phyloP scores from a whole-genome alignment of 2,329 filamentous ascomycete species.

The Claviceps capensis region DNA sequence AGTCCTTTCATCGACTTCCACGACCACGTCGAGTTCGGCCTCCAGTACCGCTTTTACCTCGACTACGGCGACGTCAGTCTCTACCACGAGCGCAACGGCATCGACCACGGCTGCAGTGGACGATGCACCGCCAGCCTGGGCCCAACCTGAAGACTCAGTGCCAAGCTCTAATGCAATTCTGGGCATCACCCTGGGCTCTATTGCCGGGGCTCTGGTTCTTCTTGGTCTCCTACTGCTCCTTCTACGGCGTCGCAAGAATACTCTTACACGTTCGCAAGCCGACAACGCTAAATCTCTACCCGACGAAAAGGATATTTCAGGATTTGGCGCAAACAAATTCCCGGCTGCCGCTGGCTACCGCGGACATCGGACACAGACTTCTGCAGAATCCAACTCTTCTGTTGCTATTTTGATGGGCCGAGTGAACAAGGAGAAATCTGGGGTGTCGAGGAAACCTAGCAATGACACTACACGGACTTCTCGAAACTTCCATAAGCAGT shows the following conservation, averaged over 20 bases:
- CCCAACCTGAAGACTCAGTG: slow-evolving; percentile 11
- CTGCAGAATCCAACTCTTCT: slow-evolving; percentile 45
- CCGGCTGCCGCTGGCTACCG: slow-evolving; percentile 26
- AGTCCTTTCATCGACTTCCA: slow-evolving; percentile 18
- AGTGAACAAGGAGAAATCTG: slow-evolving; percentile 30
- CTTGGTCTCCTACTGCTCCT: slow-evolving; percentile 60
- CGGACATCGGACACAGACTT: slow-evolving; percentile 38
- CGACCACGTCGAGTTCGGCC: slow-evolving; percentile 16
- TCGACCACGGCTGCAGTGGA: slow-evolving; percentile 12
- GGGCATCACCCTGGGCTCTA: slow-evolving; percentile 69
- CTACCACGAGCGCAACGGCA: slow-evolving; percentile 8
- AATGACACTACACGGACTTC: slow-evolving; percentile 37
- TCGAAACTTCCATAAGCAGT: slow-evolving; percentile 43
- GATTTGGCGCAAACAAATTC: slow-evolving; percentile 30
- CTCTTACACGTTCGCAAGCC: slow-evolving; percentile 34
- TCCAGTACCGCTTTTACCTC: slow-evolving; percentile 10
- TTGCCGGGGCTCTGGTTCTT: slow-evolving; percentile 58
- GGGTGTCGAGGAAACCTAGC: slow-evolving; percentile 40
- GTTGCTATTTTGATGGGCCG: slow-evolving; percentile 55
- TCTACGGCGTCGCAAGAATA: slow-evolving; percentile 34
- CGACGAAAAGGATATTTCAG: slow-evolving; percentile 46
- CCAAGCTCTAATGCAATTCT: slow-evolving; percentile 45
- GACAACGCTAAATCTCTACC: slow-evolving; percentile 27
- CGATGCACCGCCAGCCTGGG: neutral
- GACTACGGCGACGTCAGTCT: slow-evolving; percentile 9